These are phyloP conservation scores for Solanum chmielewskii DNA, from an alignment of 257 asterid species.

Conservation along the genomic window DNA sequence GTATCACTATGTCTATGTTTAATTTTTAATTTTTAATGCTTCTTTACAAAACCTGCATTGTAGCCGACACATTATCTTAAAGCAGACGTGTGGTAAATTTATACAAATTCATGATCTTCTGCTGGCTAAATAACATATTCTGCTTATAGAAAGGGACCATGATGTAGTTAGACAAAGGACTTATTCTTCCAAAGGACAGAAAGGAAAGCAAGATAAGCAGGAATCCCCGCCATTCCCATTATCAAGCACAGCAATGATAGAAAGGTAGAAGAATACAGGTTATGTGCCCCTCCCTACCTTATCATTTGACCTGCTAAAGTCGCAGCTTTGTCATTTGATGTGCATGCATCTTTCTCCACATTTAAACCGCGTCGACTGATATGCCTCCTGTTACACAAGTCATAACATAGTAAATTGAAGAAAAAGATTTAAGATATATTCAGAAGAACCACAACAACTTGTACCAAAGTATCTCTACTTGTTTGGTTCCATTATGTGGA, in stretches of 20 bases:
- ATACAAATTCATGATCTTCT: background rate
- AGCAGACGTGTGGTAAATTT: background rate
- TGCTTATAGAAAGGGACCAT: background rate
- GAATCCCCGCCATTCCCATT: background rate
- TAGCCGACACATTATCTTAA: background rate
- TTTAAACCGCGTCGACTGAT: conserved; percentile 23
- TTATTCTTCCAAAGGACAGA: background rate
- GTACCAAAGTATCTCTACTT: background rate
- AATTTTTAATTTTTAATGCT: background rate
- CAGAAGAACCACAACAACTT: background rate
- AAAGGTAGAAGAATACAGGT: background rate
- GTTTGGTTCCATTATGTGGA: background rate
- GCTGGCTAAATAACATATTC: background rate
- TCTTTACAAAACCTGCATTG: background rate
- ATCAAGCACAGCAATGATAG: background rate
- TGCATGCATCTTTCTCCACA: conserved; percentile 28
- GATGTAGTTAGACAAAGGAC: background rate
- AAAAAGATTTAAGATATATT: background rate
- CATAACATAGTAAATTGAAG: background rate
- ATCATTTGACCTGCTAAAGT: conserved; percentile 39
- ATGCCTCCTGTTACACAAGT: conserved; percentile 39
- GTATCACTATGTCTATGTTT: background rate
- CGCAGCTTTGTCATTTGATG: conserved; percentile 44
- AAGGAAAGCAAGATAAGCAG: background rate
- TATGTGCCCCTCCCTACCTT: conserved; percentile 36